Evolutionary conservation across 352 stramenopile genomes (phyloP), one percentile per base, ranked within the genome.

Genomic region (Achlya hypogyna): DNA sequence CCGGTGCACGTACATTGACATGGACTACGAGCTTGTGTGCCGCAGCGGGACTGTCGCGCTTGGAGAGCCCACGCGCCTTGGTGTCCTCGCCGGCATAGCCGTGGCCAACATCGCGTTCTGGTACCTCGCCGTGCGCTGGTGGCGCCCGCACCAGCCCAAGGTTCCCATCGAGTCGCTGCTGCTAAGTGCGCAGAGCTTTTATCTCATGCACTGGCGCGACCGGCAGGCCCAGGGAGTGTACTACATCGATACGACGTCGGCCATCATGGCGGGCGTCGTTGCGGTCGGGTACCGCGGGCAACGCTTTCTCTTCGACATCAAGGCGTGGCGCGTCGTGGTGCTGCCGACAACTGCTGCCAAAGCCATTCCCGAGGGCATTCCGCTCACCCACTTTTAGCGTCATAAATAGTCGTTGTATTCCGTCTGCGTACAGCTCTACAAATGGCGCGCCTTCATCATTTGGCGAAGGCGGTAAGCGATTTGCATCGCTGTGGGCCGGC

Each of bases 401-500:
- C 49, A 56, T 56, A 56, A 56, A 56, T 56, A 56, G 25, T 31
- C 25, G 25, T 31, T 56, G 31, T 56, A 56, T 56, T 27, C 25
- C 16, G 22, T 49, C 42, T 49, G 18, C 18, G 22, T 49, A 20
- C 18, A 49, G 42, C 42, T n/a, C n/a, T n/a, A n/a, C n/a, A n/a
- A n/a, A 49, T 49, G 42, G 18, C 42, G 42, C 42, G 42, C 22
- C 49, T 56, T 56, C 10, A 58, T 67, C 25, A 53, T 18, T 5
- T 49, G 60, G 5, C 60, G 42, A n/a, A 67, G 29, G 20, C 60
- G 60, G 27, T 67, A 67, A 12, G 60, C 60, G 20, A 67, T 18
- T 28, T 67, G 60, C 60, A 67, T 67, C 14, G 60, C 60, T 25
- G 60, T 67, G 28, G 60, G 60, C 10, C 60, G 60, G 22, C 25